Percentiles rank a stretch among this genome's conserved stretches.
These are phyloP conservation scores for Salix suchowensis DNA, from an alignment of 345 rosid species.

Conservation along the genomic window DNA sequence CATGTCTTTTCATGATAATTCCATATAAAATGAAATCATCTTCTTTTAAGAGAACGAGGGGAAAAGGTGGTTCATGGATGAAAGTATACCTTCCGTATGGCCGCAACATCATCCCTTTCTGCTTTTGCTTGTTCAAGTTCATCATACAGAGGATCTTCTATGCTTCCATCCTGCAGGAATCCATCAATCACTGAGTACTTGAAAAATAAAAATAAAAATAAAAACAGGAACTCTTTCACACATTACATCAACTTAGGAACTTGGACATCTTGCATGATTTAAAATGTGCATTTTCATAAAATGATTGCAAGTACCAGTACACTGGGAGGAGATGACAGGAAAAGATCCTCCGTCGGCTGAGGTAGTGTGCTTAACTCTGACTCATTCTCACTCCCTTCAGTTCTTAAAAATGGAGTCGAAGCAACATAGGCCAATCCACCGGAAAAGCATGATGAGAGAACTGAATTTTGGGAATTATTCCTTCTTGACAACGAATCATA, in stretches of 20 bases:
- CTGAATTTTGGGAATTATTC: conserved; percentile 34
- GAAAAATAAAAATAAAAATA: conserved; percentile 3
- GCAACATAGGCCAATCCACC: conserved; percentile 21
- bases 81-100: conserved; percentile 55
- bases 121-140: conserved; percentile 61
- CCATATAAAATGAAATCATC: not conserved
- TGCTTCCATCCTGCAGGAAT: conserved; percentile 52
- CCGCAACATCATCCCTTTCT: conserved; percentile 62
- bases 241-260: not conserved
- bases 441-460: conserved; percentile 33
- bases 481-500: conserved; percentile 29
- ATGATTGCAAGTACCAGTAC: conserved; percentile 48
- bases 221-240: not conserved
- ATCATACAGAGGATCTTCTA: conserved; percentile 44
- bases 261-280: not conserved
- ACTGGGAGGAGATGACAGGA: conserved; percentile 44
- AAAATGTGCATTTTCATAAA: not conserved
- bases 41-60: not conserved
- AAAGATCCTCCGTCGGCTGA: conserved; percentile 24
- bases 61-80: not conserved
- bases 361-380: conserved; percentile 13
- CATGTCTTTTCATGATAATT: not conserved
- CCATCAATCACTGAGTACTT: conserved; percentile 17
- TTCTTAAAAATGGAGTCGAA: conserved; percentile 13
- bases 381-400: conserved; percentile 28